Conservation (phyloP, 805 yeast species). For the Starmerella sp. region DNA sequence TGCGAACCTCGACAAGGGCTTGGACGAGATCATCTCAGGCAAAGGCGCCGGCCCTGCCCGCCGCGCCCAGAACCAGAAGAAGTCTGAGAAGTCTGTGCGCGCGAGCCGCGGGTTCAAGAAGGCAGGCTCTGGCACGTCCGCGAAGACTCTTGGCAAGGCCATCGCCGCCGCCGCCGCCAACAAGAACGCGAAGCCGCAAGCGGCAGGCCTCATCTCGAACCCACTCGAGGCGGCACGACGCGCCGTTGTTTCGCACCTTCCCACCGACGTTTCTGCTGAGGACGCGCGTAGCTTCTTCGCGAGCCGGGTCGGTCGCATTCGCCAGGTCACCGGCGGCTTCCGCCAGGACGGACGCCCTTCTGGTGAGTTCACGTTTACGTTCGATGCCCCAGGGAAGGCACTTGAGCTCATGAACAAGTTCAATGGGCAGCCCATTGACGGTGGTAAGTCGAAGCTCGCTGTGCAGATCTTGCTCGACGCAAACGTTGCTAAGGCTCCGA, state of each 20-base stretch:
- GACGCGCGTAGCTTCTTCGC: slow-evolving; percentile 63
- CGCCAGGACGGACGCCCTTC: slow-evolving; percentile 81
- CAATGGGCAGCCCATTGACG: slow-evolving; percentile 89
- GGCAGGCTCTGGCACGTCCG: slow-evolving; percentile 12
- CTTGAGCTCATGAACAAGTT: slow-evolving; percentile 67
- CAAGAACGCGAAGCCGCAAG: slow-evolving; percentile 26
- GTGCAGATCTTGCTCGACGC: slow-evolving; percentile 81
- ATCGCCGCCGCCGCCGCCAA: slow-evolving; percentile 9
- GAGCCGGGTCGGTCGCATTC: slow-evolving; percentile 77
- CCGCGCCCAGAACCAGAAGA: not conserved
- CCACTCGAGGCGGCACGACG: slow-evolving; percentile 41
- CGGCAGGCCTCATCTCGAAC: slow-evolving; percentile 33
- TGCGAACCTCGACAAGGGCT: slow-evolving; percentile 70
- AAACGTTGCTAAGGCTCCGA: slow-evolving; percentile 9
- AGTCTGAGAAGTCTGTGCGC: slow-evolving; percentile 16
- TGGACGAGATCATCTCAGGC: slow-evolving; percentile 84
- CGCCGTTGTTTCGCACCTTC: slow-evolving; percentile 70
- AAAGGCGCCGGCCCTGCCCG: slow-evolving; percentile 14
- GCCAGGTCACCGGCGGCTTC: slow-evolving; percentile 58
- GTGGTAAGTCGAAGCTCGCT: slow-evolving; percentile 65
- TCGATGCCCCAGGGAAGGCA: slow-evolving; percentile 60
- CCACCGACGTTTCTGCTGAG: slow-evolving; percentile 24
- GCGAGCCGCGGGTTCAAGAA: slow-evolving; percentile 26
- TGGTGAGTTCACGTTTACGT: slow-evolving; percentile 82
- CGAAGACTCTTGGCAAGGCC: slow-evolving; percentile 9